Evolutionary conservation across 2,329 filamentous ascomycete species (phyloP).

Genomic region (Fusarium sp.): DNA sequence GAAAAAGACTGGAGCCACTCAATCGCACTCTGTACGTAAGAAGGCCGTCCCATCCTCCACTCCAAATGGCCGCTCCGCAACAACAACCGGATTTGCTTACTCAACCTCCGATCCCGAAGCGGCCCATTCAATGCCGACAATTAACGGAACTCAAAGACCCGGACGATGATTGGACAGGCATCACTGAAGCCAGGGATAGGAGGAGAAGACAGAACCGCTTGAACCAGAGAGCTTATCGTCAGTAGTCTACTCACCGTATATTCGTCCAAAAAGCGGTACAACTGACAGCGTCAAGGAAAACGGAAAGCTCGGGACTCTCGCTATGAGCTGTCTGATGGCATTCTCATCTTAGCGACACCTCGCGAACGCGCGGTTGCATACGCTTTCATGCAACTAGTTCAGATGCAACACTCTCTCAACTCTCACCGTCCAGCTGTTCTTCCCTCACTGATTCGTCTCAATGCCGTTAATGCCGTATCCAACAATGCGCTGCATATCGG

Average conservation of each 20-base stretch:
- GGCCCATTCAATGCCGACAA: not conserved
- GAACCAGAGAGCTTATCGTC: constrained; percentile 42
- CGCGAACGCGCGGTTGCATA: constrained; percentile 25
- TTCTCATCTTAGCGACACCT: constrained; percentile 12
- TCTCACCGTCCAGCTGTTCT: constrained; percentile 23
- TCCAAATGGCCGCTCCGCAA: constrained; percentile 15
- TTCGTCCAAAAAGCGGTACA: not conserved
- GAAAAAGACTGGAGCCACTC: not conserved
- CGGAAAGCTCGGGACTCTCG: constrained; percentile 26
- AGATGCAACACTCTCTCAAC: constrained; percentile 37
- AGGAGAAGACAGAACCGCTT: constrained; percentile 43
- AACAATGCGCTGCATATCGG: constrained; percentile 31
- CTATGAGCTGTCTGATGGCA: constrained; percentile 8
- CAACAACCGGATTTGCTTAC: constrained; percentile 10
- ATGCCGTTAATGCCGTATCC: constrained; percentile 38
- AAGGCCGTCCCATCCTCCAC: constrained; percentile 5
- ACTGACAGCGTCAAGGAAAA: constrained; percentile 22
- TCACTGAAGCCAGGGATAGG: constrained; percentile 39
- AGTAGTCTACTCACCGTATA: constrained; percentile 8
- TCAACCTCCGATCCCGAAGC: constrained; percentile 5
- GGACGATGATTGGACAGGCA: constrained; percentile 43
- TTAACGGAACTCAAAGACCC: constrained; percentile 30
- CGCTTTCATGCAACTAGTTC: constrained; percentile 36
- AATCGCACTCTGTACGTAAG: constrained; percentile 21
- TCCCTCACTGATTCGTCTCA: constrained; percentile 40